phyloP scores from a whole-genome alignment of 2,329 filamentous ascomycete species.

The Pseudonectria foliicola region DNA sequence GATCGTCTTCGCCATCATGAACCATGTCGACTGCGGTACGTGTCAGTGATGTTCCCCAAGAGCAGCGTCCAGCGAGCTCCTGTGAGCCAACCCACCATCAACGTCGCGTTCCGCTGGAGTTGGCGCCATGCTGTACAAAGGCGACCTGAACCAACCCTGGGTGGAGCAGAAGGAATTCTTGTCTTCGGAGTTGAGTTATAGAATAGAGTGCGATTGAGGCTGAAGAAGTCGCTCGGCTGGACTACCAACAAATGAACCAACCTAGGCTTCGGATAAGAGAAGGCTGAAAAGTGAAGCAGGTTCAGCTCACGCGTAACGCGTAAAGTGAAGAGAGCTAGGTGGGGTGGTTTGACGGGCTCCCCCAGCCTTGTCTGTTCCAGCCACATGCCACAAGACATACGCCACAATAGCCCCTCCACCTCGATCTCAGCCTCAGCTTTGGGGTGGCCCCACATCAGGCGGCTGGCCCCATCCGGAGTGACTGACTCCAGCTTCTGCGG shows the following conservation, averaged over 20 bases:
- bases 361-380: background rate
- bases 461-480: background rate
- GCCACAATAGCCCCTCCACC: background rate
- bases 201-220: background rate
- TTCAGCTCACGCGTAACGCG: conserved; percentile 30
- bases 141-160: background rate
- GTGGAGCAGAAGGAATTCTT: conserved; percentile 8
- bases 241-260: conserved; percentile 6
- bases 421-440: too few species aligned
- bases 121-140: conserved; percentile 26
- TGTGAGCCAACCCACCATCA: conserved; percentile 25
- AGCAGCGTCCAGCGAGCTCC: background rate
- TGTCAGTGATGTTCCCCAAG: conserved; percentile 3
- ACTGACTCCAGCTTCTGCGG: background rate
- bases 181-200: background rate
- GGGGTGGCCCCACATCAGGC: background rate
- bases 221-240: background rate
- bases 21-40: conserved; percentile 28
- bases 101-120: conserved; percentile 29
- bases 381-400: conserved; percentile 9
- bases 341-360: too few species aligned
- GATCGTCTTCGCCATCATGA: conserved; percentile 63
- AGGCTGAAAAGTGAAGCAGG: conserved; percentile 22
- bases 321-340: conserved; percentile 23
- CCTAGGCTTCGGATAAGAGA: conserved; percentile 13